A percentile compares a stretch with the other conserved stretches of the same genome.
Evolutionary conservation across 2,329 filamentous ascomycete species (phyloP).

Genomic region (Venturia effusa): DNA sequence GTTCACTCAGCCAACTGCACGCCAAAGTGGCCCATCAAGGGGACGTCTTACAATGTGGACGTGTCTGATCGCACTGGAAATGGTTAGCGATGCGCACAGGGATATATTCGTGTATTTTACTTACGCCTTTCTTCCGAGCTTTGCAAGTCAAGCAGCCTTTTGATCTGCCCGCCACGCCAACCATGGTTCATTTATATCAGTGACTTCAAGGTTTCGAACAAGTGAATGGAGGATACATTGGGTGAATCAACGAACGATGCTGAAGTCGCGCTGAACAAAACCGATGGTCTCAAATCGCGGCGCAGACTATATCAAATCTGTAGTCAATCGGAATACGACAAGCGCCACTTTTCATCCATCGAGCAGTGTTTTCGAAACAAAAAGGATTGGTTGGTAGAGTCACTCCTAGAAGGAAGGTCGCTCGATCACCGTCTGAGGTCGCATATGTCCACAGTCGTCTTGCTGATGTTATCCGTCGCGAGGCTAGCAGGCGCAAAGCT

Average conservation of each 20-base stretch:
- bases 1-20: neutral
- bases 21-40: neutral
- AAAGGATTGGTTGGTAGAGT: neutral
- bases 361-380: neutral
- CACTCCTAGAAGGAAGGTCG: neutral
- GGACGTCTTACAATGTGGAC: neutral
- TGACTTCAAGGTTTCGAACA: neutral
- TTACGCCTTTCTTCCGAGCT: slow-evolving; percentile 10
- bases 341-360: neutral
- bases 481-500: neutral
- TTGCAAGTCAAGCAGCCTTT: slow-evolving; percentile 9
- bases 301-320: neutral
- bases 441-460: neutral
- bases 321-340: neutral
- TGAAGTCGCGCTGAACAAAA: neutral
- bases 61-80: slow-evolving; percentile 7
- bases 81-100: slow-evolving; percentile 3
- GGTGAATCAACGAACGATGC: neutral
- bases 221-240: neutral
- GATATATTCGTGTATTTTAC: neutral
- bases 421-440: neutral
- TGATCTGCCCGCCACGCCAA: slow-evolving; percentile 6
- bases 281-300: neutral
- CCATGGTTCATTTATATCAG: neutral
- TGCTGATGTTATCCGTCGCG: neutral